Percentiles rank a stretch among this genome's conserved stretches.
phyloP scores from a whole-genome alignment of 2,329 filamentous ascomycete genomes.

The Aspergillus aculeatus region DNA sequence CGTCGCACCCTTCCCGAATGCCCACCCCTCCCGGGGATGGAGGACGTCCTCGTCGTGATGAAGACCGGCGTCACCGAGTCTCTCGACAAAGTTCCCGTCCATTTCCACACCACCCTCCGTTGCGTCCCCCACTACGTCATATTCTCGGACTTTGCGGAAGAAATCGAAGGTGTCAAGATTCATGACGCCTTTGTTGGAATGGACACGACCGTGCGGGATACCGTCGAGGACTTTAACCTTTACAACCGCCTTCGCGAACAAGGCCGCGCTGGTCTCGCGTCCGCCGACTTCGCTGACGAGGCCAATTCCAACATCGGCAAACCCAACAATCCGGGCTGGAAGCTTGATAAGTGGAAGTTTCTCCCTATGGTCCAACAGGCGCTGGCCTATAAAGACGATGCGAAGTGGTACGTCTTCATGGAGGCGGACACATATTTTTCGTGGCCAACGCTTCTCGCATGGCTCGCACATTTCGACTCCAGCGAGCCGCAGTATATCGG shows the following conservation, averaged over 20 bases:
- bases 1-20: conserved; percentile 20
- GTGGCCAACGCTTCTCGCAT: conserved; percentile 54
- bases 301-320: conserved; percentile 42
- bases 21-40: conserved; percentile 41
- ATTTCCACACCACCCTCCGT: conserved; percentile 54
- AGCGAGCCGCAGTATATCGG: conserved; percentile 53
- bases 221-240: conserved; percentile 51
- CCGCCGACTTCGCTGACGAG: conserved; percentile 36
- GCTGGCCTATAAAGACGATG: conserved; percentile 44
- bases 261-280: conserved; percentile 46
- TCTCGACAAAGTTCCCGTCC: conserved; percentile 54
- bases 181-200: conserved; percentile 52
- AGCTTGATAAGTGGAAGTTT: conserved; percentile 60
- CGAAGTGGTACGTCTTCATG: conserved; percentile 60
- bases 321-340: conserved; percentile 51
- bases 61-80: conserved; percentile 61
- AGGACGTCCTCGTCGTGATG: conserved; percentile 57
- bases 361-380: conserved; percentile 56
- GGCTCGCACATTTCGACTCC: conserved; percentile 53
- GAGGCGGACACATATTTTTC: conserved; percentile 60
- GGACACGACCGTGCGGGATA: conserved; percentile 36
- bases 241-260: conserved; percentile 49
- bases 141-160: conserved; percentile 58
- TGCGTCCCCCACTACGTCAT: conserved; percentile 58
- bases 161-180: conserved; percentile 51